phyloP scores from a whole-genome alignment of 2,329 filamentous ascomycete genomes.

The Leptosphaerulina australis region DNA sequence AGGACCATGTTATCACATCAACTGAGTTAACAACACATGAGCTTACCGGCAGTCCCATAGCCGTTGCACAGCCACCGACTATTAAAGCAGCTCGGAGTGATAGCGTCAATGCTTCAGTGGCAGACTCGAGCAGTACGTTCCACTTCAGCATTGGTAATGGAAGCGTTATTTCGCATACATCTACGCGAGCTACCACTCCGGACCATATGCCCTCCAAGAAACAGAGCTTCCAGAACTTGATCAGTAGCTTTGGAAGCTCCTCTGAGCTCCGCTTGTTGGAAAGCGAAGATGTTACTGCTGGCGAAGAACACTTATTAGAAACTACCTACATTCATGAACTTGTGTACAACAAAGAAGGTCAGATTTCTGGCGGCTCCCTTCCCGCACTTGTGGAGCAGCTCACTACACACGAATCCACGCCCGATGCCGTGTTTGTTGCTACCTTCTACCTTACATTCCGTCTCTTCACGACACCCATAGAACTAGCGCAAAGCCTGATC shows the following conservation, averaged over 20 bases:
- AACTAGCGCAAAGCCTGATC: conserved; percentile 81
- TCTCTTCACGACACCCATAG: conserved; percentile 81
- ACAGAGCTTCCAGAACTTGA: conserved; percentile 63
- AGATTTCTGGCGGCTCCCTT: conserved; percentile 90
- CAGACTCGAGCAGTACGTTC: conserved; percentile 79
- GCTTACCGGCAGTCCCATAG: conserved; percentile 46
- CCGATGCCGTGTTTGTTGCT: conserved; percentile 88
- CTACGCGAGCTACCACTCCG: conserved; percentile 86
- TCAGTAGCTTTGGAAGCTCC: conserved; percentile 68
- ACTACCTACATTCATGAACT: conserved; percentile 92
- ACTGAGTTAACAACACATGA: conserved; percentile 23
- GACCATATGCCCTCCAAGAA: conserved; percentile 64
- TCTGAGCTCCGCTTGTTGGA: conserved; percentile 66
- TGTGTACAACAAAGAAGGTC: conserved; percentile 90
- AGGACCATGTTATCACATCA: conserved; percentile 33
- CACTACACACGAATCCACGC: conserved; percentile 89
- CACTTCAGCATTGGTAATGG: conserved; percentile 75
- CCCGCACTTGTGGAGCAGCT: conserved; percentile 91
- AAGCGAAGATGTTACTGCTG: conserved; percentile 78
- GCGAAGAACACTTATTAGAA: conserved; percentile 83
- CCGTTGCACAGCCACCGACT: conserved; percentile 38
- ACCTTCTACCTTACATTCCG: conserved; percentile 97
- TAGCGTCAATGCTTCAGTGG: conserved; percentile 75
- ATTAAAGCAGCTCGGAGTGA: conserved; percentile 52
- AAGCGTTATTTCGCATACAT: conserved; percentile 79